Evolutionary conservation across 2,329 filamentous ascomycete species (phyloP).

Genomic region (Colletotrichum liaoningense): DNA sequence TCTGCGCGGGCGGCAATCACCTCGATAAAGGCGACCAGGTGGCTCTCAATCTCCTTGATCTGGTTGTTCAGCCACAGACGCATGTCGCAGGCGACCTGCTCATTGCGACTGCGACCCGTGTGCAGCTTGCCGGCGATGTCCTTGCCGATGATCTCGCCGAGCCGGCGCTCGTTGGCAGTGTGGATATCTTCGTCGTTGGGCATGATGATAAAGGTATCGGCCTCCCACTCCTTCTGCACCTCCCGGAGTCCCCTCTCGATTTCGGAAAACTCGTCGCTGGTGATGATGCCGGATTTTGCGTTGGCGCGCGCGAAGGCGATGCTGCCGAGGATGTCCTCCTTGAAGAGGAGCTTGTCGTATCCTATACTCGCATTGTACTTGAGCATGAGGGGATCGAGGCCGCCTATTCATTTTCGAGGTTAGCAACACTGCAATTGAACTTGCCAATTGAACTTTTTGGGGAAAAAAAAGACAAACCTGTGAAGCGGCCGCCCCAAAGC

Average conservation of each 20-base stretch:
- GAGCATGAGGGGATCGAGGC: conserved; percentile 81
- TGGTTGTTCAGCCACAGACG: conserved; percentile 81
- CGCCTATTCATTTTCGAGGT: not conserved
- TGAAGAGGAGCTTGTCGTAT: conserved; percentile 83
- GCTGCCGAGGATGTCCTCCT: conserved; percentile 82
- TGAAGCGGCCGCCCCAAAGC: conserved; percentile 49
- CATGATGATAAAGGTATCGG: conserved; percentile 61
- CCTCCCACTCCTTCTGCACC: conserved; percentile 66
- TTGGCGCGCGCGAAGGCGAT: conserved; percentile 88
- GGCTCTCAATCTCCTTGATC: conserved; percentile 75
- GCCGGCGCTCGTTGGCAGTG: conserved; percentile 66
- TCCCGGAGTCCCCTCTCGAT: conserved; percentile 78
- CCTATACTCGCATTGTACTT: conserved; percentile 86
- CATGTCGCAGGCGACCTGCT: conserved; percentile 81
- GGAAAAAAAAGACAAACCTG: conserved; percentile 44
- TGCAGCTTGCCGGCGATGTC: conserved; percentile 79
- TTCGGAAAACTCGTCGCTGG: conserved; percentile 75
- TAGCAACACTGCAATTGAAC: not conserved
- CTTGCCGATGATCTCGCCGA: conserved; percentile 77
- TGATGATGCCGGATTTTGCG: conserved; percentile 79
- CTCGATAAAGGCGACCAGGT: conserved; percentile 76
- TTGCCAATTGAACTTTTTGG: conserved; percentile 27
- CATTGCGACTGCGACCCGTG: conserved; percentile 77
- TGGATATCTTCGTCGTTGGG: conserved; percentile 56
- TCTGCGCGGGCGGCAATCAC: conserved; percentile 78